These are phyloP conservation scores for Primulina eburnea DNA, from an alignment of 257 asterid species.

Conservation along the genomic window DNA sequence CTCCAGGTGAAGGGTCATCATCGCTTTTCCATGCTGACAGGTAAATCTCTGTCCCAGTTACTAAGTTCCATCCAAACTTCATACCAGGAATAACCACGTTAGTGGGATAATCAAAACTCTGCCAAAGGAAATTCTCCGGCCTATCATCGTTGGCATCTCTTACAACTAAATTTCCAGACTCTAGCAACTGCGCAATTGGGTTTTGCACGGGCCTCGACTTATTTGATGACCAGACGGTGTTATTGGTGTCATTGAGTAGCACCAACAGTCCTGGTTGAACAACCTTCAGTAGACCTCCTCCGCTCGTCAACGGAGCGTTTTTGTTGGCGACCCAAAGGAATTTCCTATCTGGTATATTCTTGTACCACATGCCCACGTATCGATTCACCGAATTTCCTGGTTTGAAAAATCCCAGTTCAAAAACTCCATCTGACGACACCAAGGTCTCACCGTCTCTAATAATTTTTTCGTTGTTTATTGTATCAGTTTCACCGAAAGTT, in stretches of 20 bases:
- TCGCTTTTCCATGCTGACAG: conserved; percentile 37
- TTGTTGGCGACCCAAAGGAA: conserved; percentile 48
- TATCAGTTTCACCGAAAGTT: conserved; percentile 23
- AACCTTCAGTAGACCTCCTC: conserved; percentile 32
- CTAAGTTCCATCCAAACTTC: conserved; percentile 38
- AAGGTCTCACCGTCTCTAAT: conserved; percentile 37
- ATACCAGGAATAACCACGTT: conserved; percentile 41
- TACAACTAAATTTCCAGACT: conserved; percentile 43
- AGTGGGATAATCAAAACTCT: conserved; percentile 46
- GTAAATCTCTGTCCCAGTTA: conserved; percentile 28
- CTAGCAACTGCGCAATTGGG: conserved; percentile 37
- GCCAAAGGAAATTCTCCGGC: conserved; percentile 44
- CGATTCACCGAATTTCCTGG: conserved; percentile 30
- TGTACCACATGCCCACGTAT: conserved; percentile 50
- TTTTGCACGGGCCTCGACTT: conserved; percentile 22
- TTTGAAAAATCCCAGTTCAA: conserved; percentile 48
- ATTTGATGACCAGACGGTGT: conserved; percentile 36
- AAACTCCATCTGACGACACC: conserved; percentile 37
- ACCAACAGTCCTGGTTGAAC: conserved; percentile 28
- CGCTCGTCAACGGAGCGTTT: conserved; percentile 23
- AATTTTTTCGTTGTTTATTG: conserved; percentile 12
- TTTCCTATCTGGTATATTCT: conserved; percentile 22
- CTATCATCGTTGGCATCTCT: conserved; percentile 31
- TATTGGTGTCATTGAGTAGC: conserved; percentile 25
- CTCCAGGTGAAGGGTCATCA: conserved; percentile 41